Evolutionary conservation across 2,329 filamentous ascomycete genomes (phyloP), one percentile per base, ranked within the genome.

Genomic region (Hysterium pulicare): DNA sequence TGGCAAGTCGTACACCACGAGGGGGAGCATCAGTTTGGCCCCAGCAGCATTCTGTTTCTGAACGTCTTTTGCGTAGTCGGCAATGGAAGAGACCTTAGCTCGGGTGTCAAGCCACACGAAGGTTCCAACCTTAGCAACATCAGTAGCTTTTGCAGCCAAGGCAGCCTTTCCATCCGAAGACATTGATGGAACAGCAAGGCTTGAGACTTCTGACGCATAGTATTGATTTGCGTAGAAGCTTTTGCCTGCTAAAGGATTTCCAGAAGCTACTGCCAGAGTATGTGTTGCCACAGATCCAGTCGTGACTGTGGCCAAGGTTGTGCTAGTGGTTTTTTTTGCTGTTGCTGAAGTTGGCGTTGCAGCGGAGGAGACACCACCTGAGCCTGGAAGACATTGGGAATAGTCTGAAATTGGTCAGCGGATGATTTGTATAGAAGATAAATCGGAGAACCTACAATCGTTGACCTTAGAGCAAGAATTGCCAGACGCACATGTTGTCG

Each of bases 1-100:
- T 33, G 81, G 81, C 10, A 83, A 66, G 58, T 83, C 76, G 61
- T 83, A 83, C 41, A 83, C 76, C 41, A 84, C 80, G 40, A 83
- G 76, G 2, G 70, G 71, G 15, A 71, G 73, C 15, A 73, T 70
- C 43, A 73, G 69, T 39, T 59, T 72, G 6, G 72, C 71, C n/a
- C 74, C 74, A 20, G 68, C 71, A 20, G 59, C 64, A 43, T 78
- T 77, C 50, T 71, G 56, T 28, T 64, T 54, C 47, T 71, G 59
- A 53, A 77, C 76, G 36, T 76, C 70, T 4, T 59, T 61, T 15
- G 77, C 62, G 50, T 71, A 76, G 0, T 66, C 68, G 3, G 66
- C 71, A 62, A 79, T 71, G 1, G 59, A 62, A 3, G 73, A 70
- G 4, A 78, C 71, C 51, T 78, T 78, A 35, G 61, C 68, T 3